Percentiles rank a stretch among this genome's conserved stretches.
Evolutionary conservation across 176 grass and related monocot species (phyloP).

Genomic region (Oryza rufipogon): DNA sequence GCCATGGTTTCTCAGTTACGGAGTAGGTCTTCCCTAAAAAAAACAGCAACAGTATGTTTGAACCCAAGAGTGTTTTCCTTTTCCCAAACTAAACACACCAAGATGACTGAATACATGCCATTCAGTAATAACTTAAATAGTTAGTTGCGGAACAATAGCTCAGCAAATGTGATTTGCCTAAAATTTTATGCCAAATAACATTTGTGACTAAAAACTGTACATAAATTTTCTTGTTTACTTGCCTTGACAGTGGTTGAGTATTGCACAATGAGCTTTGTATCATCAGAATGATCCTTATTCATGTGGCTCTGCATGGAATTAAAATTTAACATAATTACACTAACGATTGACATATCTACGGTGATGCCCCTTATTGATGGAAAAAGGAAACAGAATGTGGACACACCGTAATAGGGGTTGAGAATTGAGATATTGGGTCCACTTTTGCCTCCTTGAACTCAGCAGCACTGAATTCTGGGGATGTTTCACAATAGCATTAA

Average conservation of each 20-base stretch:
- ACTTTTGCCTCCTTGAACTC: slow-evolving; percentile 84
- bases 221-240: slow-evolving; percentile 26
- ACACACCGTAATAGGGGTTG: slow-evolving; percentile 73
- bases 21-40: neutral
- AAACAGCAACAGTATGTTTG: slow-evolving; percentile 18
- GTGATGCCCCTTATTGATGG: neutral
- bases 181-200: slow-evolving; percentile 15
- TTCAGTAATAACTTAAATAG: slow-evolving; percentile 22
- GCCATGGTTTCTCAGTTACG: neutral
- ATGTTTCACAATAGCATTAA: slow-evolving; percentile 30
- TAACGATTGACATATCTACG: slow-evolving; percentile 2
- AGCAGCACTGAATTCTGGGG: slow-evolving; percentile 71
- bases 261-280: slow-evolving; percentile 93
- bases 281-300: slow-evolving; percentile 95
- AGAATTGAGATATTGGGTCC: slow-evolving; percentile 92
- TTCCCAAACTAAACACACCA: slow-evolving; percentile 15
- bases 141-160: neutral
- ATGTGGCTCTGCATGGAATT: slow-evolving; percentile 70
- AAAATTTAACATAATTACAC: slow-evolving; percentile 24
- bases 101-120: neutral
- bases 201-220: slow-evolving; percentile 29
- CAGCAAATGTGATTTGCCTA: neutral
- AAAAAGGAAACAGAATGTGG: slow-evolving; percentile 21
- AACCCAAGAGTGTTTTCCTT: slow-evolving; percentile 5
- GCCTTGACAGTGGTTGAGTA: slow-evolving; percentile 81